Evolutionary conservation across 1,139 yeast species (phyloP), one percentile per base, ranked within the genome.

Genomic region (Saccharomyces hybrid): DNA sequence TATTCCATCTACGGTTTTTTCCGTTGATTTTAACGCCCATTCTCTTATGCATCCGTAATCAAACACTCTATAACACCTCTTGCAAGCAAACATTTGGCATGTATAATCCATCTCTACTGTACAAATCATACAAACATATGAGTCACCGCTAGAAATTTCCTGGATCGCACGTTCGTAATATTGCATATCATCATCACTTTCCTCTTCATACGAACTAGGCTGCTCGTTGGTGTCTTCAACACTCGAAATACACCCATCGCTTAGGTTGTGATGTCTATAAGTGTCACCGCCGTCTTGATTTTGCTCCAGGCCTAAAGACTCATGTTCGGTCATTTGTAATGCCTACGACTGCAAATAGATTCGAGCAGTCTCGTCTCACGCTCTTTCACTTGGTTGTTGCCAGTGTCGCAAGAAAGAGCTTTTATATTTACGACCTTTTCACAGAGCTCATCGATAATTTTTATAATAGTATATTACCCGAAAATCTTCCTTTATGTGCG

Each of bases 1-100:
- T 47, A 76, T 75, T 53, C 78, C 77, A 25, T 70, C 70, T 3
- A 64, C 66, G 46, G 80, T 81, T 5, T 87, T 83, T 9, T 87
- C 80, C 0, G 88, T 81, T 1, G 95, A 93, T 55, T 87, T 76
- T 34, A 72, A 70, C 4, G 96, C 93, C 96, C 96, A 89, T 59
- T 83, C 89, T 54, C 79, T 72, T 55, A 89, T 84, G 71, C 96
- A 89, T 14, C 82, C 85, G 54, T 87, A 73, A 67, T 89, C 96
- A 67, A 87, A 89, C 0, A 87, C 95, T 58, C 96, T 73, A 64
- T 74, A 84, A 68, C 96, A 89, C 51, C 74, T 74, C 14, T 71
- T 70, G 68, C 96, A 89, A 4, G 88, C 80, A 90, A 95, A 89
- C 53, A 88, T 77, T 54, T 77, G 73, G 44, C 89, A 83, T 9